Base-by-base conservation (phyloP, 768 basidiomycete species). In the Suillus bovinus region DNA sequence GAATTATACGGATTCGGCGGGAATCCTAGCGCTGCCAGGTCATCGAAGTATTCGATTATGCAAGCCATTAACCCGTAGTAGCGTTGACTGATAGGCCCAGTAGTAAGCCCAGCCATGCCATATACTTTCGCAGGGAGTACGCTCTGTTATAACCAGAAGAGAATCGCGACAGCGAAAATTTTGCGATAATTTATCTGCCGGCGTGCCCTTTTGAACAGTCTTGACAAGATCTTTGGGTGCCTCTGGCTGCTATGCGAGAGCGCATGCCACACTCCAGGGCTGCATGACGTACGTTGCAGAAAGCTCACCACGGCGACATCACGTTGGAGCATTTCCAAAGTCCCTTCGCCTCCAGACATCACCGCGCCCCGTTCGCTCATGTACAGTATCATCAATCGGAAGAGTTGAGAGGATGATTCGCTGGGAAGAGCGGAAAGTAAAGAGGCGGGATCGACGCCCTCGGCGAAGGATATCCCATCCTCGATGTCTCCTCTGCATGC, bases 381-480 rank as follows among this genome's bases (percentile, higher is more conserved):
- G 78, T 22, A 24, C 64, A 64, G 59, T 75, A 57, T 50, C 58
- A 54, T 71, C 66, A 63, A 75, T 77, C 20, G 68, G 64, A 27
- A 58, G 10, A 20, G 72, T 66, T 9, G 68, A 61, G 47, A 63
- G 71, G 42, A 52, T 20, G 5, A n/a, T 10, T 52, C 20, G 5
- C 5, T n/a, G 11, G 50, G 31, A 52, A 52, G 33, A 3, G 50
- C 33, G 50, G 50, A 33, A 1, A 33, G 20, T 27, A 50, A 31
- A 31, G 49, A 29, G 9, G 16, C 22, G 14, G 14, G 14, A 47
- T 8, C 27, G 46, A 47, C 46, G 14, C 24, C 46, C 7, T 47
- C 46, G 8, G 7, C 24, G 6, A 16, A 14, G 7, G 46, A 47
- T 5, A 47, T 14, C 67, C 61, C 16, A 17, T 38, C 16, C n/a